Base-by-base conservation (phyloP, 441 rosid genomes). In the Brassica balearica region DNA sequence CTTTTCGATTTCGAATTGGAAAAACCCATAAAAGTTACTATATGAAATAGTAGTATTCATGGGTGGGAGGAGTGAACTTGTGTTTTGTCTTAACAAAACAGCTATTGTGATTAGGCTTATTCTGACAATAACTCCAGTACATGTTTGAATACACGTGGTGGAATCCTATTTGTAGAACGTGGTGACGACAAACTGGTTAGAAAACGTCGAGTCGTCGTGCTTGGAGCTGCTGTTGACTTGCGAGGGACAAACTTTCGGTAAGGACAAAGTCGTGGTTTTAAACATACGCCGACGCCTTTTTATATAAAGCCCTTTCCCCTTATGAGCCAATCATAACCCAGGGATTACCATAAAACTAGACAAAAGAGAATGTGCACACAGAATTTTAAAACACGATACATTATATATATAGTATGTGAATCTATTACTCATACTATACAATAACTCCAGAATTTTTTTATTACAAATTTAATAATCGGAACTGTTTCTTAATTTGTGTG, bases 191-290 rank as follows among this genome's bases (percentile, higher is more conserved):
- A 73, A 63, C 4, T 79, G 19, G 79, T 69, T 53, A 68, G 14
- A 79, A 46, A 1, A 56, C 51, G 69, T 34, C 43, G 61, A 69
- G 55, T 69, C 78, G 75, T 79, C 78, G 82, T 79, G 78, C 75
- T 63, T 73, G 11, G 65, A 67, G 74, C 65, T 68, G 78, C 27
- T 38, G 78, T 79, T 79, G 78, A 79, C 78, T 79, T 65, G 43
- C 14, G 34, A 65, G 67, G 53, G 67, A 65, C 3, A 38, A 22
- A 25, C 8, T 15, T 12, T 56, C 20, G 14, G 27, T 55, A 60
- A 20, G 55, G 60, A 60, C 46, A 46, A 22, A 60, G 10, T 17
- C 14, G 48, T 78, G 36, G 36, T 65, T 71, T 72, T 11, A 8
- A 0, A 58, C 19, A 29, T 14, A 32, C n/a, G 68, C 77, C 76